Base-by-base conservation (phyloP, 2,329 filamentous ascomycete species). In the Penicillium sp. region DNA sequence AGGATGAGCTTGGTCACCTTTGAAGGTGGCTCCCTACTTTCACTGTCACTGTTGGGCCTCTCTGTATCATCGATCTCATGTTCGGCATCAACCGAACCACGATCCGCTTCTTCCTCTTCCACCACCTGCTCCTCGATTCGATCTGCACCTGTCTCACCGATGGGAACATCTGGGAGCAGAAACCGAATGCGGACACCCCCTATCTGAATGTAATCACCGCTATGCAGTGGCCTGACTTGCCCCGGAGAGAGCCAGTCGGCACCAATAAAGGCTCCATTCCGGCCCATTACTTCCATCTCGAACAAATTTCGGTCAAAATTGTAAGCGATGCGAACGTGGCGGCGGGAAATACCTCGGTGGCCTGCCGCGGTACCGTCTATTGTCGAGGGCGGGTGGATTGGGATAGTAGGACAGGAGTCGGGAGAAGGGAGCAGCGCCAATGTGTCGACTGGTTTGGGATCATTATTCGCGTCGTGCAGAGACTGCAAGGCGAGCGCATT, bases 281-380 rank as follows among this genome's bases (percentile, higher is more conserved):
- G 69, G 33, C 81, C 80, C 43, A 81, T 72, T 2, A 83, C 77
- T 46, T 77, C 70, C 67, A 84, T 73, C 55, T 81, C 75, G 59
- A 83, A 85, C 33, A 72, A 57, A 40, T 77, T 74, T 34, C 73
- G 70, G 37, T 80, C 73, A 52, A 79, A 78, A 49, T 81, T 80
- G 68, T 80, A 84, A 26, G 73, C 70, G 50, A 85, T 82, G 50
- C 76, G 77, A 45, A 82, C 74, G 59, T 85, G 82, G 56, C 80
- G 76, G 25, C 81, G 73, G 4, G 81, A 84, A 32, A 84, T 84
- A 38, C 76, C 76, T 52, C 77, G 78, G 53, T 82, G 78, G 12
- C 73, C 73, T 9, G 72, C 72, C 2, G 75, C 68, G 47, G 57
- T 66, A 38, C 70, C 75, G 39, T 73, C 69, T 34, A 69, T 61